phyloP scores from a whole-genome alignment of 768 basidiomycete species.

The Boletus rufocinnamomeus region DNA sequence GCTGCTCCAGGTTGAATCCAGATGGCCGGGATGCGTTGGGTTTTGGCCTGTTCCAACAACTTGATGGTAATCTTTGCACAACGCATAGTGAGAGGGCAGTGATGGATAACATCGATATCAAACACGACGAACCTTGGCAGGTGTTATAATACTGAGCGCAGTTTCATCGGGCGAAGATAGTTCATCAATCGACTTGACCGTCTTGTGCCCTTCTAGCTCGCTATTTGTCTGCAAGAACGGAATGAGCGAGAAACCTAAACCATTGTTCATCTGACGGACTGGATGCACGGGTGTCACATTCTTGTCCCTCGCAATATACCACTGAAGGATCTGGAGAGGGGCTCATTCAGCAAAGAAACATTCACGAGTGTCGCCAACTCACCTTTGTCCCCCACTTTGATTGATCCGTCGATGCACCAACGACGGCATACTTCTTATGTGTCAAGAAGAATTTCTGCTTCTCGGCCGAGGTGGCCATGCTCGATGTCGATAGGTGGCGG shows the following conservation, averaged over 20 bases:
- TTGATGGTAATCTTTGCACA: slow-evolving; percentile 64
- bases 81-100: not conserved
- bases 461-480: slow-evolving; percentile 39
- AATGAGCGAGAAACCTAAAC: not conserved
- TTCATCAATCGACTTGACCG: slow-evolving; percentile 55
- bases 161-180: slow-evolving; percentile 65
- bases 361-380: not conserved
- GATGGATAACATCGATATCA: not conserved
- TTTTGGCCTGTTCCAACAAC: slow-evolving; percentile 65
- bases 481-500: slow-evolving; percentile 14
- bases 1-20: slow-evolving; percentile 93
- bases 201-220: slow-evolving; percentile 65
- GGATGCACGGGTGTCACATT: slow-evolving; percentile 75
- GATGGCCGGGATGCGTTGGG: slow-evolving; percentile 68
- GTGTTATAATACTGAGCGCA: slow-evolving; percentile 77
- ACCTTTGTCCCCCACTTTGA: slow-evolving; percentile 80
- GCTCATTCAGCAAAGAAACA: not conserved
- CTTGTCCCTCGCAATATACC: slow-evolving; percentile 65
- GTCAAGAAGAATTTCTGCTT: slow-evolving; percentile 58
- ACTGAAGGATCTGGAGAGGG: slow-evolving; percentile 61
- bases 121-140: slow-evolving; percentile 53
- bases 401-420: slow-evolving; percentile 80
- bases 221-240: slow-evolving; percentile 56
- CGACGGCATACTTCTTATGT: slow-evolving; percentile 69
- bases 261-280: slow-evolving; percentile 40